Evolutionary conservation across 2,329 filamentous ascomycete species (phyloP), one percentile per base, ranked within the genome.

Genomic region (Myriosclerotinia curreyana): DNA sequence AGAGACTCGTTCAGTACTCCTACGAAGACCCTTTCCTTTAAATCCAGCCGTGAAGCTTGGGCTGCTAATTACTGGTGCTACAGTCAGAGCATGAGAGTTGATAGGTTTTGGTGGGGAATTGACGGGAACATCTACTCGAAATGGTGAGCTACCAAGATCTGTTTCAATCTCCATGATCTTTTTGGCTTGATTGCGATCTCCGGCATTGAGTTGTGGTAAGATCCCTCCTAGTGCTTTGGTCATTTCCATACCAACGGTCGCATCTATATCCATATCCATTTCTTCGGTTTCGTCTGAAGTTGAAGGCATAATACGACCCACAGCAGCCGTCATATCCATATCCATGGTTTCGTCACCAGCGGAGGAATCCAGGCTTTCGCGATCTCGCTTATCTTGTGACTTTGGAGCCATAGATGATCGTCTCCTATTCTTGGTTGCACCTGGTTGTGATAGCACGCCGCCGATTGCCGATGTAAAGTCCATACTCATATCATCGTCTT

Each of bases 401-500:
- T 61, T 46, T 14, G 65, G 38, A 53, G 66, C 63, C 53, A 69
- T 62, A 1, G 71, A 72, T 50, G 65, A 54, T 54, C 68, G 64
- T 46, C 66, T 65, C 20, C 40, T 60, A 22, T 63, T 65, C 28
- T 61, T 79, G 77, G 66, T 74, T 75, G 46, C 74, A 54, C 75
- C 73, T 17, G 68, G 73, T 58, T 71, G 67, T 20, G 74, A 71
- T 6, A 87, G 71, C 0, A 87, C 76, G 22, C 82, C 80, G 0
- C 86, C 86, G 67, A 88, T 81, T 40, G 86, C 85, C 2, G 85
- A 84, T 1, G 88, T 91, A 65, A 92, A 81, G 71, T 92, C 90
- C 88, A 92, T 92, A 0, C 89, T 90, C 80, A 92, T 86, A 52
- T 92, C 89, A 69, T 88, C 86, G 52, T 88, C 83, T 2, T 74